These are phyloP conservation scores for Penicillium concentricum DNA, from an alignment of 2,329 filamentous ascomycete species.

Conservation along the genomic window DNA sequence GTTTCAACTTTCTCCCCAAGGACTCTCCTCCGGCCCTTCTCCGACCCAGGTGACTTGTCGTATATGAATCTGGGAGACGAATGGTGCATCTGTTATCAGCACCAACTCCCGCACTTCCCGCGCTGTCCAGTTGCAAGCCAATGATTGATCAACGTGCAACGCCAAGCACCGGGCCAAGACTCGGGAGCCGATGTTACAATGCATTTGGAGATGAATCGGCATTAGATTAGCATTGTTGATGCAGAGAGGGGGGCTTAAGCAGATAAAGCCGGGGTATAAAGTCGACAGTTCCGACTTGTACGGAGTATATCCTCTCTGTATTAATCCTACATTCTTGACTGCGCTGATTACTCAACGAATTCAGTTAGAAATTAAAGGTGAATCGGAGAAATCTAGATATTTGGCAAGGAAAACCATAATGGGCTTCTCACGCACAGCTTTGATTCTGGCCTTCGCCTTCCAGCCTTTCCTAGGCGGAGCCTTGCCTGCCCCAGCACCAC, in stretches of 20 bases:
- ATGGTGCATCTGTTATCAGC: neutral
- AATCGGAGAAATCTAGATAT: neutral
- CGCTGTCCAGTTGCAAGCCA: neutral
- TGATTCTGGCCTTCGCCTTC: slow-evolving; percentile 16
- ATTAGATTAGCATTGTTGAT: neutral
- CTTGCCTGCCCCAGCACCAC: slow-evolving; percentile 44
- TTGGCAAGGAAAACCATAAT: neutral
- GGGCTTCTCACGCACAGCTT: neutral
- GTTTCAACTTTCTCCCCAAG: neutral
- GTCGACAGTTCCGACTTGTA: neutral
- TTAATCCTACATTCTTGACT: neutral
- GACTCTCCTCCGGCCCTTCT: neutral
- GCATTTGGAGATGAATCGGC: neutral
- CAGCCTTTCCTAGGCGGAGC: slow-evolving; percentile 16
- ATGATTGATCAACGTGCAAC: slow-evolving; percentile 9
- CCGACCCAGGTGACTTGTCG: neutral
- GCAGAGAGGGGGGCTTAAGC: neutral
- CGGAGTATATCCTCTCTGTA: neutral
- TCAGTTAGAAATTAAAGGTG: neutral
- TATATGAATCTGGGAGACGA: neutral
- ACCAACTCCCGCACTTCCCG: neutral
- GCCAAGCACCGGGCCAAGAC: slow-evolving; percentile 18
- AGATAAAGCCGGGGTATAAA: neutral
- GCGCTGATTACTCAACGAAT: neutral
- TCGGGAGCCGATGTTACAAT: slow-evolving; percentile 10